Evolutionary conservation across 164 flowering plant genomes (phyloP).

Genomic region (Warburgia ugandensis): DNA sequence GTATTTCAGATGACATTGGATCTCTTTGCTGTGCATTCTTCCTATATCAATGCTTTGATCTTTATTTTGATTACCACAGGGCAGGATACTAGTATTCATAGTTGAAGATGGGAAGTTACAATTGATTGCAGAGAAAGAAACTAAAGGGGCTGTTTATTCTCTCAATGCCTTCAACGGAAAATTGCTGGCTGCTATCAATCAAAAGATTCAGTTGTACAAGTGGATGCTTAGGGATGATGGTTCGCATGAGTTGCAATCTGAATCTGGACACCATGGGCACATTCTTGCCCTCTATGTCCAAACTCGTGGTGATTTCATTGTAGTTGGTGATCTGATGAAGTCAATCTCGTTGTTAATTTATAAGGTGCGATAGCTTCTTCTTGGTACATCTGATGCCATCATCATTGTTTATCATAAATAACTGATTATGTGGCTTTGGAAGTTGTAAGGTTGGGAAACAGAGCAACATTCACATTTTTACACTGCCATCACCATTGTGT

Average conservation of each 20-base stretch:
- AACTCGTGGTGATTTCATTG: conserved; percentile 96
- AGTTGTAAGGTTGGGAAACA: too few species aligned
- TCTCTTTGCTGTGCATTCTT: too few species aligned
- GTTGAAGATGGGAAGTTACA: conserved; percentile 95
- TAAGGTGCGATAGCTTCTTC: conserved; percentile 41
- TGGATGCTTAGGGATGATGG: conserved; percentile 98
- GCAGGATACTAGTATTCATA: conserved; percentile 72
- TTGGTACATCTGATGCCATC: neutral
- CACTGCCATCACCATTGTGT: too few species aligned
- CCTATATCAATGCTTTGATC: neutral
- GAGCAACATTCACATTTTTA: too few species aligned
- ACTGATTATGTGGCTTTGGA: too few species aligned
- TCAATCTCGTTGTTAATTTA: conserved; percentile 84
- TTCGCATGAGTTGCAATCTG: conserved; percentile 80
- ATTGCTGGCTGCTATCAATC: conserved; percentile 91
- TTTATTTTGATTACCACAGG: conserved; percentile 32
- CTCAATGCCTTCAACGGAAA: conserved; percentile 93
- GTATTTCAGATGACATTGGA: too few species aligned
- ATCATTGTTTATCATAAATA: too few species aligned
- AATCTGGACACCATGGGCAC: conserved; percentile 97
- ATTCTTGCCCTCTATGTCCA: conserved; percentile 92
- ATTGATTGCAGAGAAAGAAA: conserved; percentile 90
- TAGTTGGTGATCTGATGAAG: conserved; percentile 98
- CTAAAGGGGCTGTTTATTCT: conserved; percentile 91
- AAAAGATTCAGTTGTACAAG: conserved; percentile 91